These are phyloP conservation scores for Eremothecium coryli DNA, from an alignment of 1,139 yeast genomes.

Conservation along the genomic window DNA sequence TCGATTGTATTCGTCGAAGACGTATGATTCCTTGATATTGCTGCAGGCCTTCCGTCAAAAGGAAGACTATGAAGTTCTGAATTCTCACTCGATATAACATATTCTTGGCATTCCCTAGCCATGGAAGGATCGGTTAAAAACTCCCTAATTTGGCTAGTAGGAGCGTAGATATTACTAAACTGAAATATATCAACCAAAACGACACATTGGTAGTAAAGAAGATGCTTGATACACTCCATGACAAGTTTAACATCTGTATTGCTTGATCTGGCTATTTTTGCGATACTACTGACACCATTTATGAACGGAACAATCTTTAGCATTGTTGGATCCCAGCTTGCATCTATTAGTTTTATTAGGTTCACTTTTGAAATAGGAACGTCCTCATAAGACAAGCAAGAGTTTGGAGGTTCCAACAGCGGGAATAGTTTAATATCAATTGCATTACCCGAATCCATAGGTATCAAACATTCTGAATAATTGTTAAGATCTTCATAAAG, in stretches of 20 bases:
- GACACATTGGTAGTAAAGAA: constrained; percentile 82
- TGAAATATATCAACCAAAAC: constrained; percentile 81
- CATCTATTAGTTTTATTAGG: constrained; percentile 62
- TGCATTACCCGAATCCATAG: constrained; percentile 80
- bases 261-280: constrained; percentile 67
- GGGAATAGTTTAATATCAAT: constrained; percentile 91
- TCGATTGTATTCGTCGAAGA: constrained; percentile 6
- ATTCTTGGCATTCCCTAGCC: constrained; percentile 81
- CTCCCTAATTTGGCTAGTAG: constrained; percentile 65
- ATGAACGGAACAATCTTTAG: constrained; percentile 75
- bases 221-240: constrained; percentile 80
- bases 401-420: constrained; percentile 75
- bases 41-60: constrained; percentile 15
- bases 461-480: constrained; percentile 91
- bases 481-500: constrained; percentile 87
- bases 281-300: constrained; percentile 78
- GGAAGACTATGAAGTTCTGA: constrained; percentile 24
- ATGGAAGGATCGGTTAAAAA: constrained; percentile 56
- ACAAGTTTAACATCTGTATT: constrained; percentile 74
- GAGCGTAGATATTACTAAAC: constrained; percentile 79
- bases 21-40: constrained; percentile 5
- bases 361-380: constrained; percentile 85
- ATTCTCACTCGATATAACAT: constrained; percentile 41
- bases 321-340: constrained; percentile 97
- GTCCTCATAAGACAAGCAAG: constrained; percentile 48